Base-by-base conservation (phyloP, 805 yeast genomes). In the Ogataea sp. region DNA sequence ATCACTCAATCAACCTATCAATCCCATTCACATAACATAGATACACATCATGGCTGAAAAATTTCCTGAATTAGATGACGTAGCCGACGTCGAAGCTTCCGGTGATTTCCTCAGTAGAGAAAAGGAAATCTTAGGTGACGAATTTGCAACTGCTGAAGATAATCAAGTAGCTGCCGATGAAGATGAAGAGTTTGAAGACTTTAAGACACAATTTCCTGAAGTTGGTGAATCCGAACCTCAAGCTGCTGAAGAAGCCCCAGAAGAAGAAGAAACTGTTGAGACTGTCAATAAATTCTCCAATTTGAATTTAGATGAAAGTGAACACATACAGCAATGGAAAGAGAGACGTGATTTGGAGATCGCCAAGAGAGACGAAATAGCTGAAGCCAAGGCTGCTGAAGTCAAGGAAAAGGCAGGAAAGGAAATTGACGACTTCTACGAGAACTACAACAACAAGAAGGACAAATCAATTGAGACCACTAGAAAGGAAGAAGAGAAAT, bases 381-480 rank as follows among this genome's bases (percentile, higher is more conserved):
- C 83, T 50, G 66, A 65, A 17, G 66, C 75, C 49, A 83, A 76
- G 58, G 75, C 82, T 54, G 67, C 67, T 24, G 86, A 79, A 43
- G 71, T 87, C 42, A 73, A 82, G 40, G 73, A 75, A 38, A 80
- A 81, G 45, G 97, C 97, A 9, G 75, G 77, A 53, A 78, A 79
- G 57, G 80, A 87, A 39, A 77, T 88, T 53, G 96, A 90, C 58
- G 95, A 84, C 47, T 90, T 90, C 61, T 90, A 90, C 61, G 95
- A 86, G 51, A 81, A 80, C 55, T 90, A 90, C 70, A 88, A 86
- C 65, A 68, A 71, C 55, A 89, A 89, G 67, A 83, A 79, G 61
- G 90, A 86, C 39, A 73, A 73, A 47, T 75, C 78, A 38, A 65
- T 80, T 40, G 79, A 75, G 43, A 71, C 73, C 42, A 80, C 84